Base-by-base conservation (phyloP, 805 yeast species). In the Teunomyces panamensis region DNA sequence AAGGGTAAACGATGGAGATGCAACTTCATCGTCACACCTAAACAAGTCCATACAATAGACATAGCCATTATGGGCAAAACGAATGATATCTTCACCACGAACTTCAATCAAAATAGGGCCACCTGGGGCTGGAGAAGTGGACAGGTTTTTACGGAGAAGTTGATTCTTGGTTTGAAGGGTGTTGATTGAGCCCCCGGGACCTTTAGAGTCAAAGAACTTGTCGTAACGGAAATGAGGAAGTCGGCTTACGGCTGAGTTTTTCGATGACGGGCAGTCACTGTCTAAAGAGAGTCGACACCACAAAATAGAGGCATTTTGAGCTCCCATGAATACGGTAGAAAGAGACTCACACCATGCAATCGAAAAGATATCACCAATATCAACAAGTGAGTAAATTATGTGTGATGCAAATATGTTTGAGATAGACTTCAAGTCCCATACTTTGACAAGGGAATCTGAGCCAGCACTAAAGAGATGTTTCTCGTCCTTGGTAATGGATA, bases 321-420 rank as follows among this genome's bases (percentile, higher is more conserved):
- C 85, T 4, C 99, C 99, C 56, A 89, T 79, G 52, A 84, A 88
- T 3, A 92, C 71, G 0, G 88, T 80, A 42, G 82, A 75, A 9
- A 79, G 63, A 1, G 68, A 54, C 14, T 80, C 78, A 11, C 84
- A 75, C 82, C 94, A 89, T 6, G 83, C 79, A 30, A 92, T 68
- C 7, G 96, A 85, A 61, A 92, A 92, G 13, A 92, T 86, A 64
- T 92, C 99, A 44, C 99, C 99, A 44, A 92, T 85, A 68, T 92
- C 99, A 30, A 86, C 77, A 9, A 86, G 65, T 0, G 96, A 85
- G 63, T 92, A 92, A 6, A 91, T 80, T 0, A 96, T 86, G 56
- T 87, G 86, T 0, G 86, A 60, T 45, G 74, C 70, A 9, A 48
- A 53, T 48, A 41, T n/a, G 54, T 49, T 17, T 46, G 29, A 28